These are phyloP conservation scores for Xerocomus nothofagi DNA, from an alignment of 1,284 basidiomycete species.

Conservation along the genomic window DNA sequence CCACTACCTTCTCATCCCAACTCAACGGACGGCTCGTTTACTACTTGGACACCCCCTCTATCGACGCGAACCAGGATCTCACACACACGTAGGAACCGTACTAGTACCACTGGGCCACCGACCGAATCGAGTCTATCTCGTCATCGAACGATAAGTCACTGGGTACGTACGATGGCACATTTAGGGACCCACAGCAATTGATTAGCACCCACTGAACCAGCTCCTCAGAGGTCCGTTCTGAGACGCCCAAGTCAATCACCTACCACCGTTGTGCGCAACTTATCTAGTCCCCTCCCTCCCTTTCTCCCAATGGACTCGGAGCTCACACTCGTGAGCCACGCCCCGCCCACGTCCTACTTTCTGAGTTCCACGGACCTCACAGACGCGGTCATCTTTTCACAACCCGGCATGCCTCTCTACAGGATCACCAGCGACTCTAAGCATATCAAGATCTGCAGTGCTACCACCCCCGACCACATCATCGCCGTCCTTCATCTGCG, in stretches of 20 bases:
- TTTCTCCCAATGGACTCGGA: slow-evolving; percentile 28
- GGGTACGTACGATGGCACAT: slow-evolving; percentile 3
- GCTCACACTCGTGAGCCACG: slow-evolving; percentile 26
- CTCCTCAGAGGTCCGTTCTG: neutral
- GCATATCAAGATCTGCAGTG: slow-evolving; percentile 20
- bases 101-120: neutral
- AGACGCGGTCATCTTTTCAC: slow-evolving; percentile 20
- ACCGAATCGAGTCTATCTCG: neutral
- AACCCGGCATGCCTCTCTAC: slow-evolving; percentile 26
- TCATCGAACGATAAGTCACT: neutral
- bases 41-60: neutral
- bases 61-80: neutral
- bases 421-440: slow-evolving; percentile 21
- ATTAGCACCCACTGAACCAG: neutral
- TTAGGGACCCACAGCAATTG: neutral
- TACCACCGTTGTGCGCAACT: neutral
- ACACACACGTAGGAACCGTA: neutral
- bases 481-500: slow-evolving; percentile 31
- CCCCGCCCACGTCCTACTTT: slow-evolving; percentile 33
- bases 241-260: neutral
- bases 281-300: neutral
- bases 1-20: neutral
- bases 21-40: neutral
- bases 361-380: slow-evolving; percentile 22
- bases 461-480: slow-evolving; percentile 4